Percentiles rank a stretch among this genome's conserved stretches.
These are phyloP conservation scores for Strombidium stylifer DNA, from an alignment of 73 alveolate genomes.

Conservation along the genomic window DNA sequence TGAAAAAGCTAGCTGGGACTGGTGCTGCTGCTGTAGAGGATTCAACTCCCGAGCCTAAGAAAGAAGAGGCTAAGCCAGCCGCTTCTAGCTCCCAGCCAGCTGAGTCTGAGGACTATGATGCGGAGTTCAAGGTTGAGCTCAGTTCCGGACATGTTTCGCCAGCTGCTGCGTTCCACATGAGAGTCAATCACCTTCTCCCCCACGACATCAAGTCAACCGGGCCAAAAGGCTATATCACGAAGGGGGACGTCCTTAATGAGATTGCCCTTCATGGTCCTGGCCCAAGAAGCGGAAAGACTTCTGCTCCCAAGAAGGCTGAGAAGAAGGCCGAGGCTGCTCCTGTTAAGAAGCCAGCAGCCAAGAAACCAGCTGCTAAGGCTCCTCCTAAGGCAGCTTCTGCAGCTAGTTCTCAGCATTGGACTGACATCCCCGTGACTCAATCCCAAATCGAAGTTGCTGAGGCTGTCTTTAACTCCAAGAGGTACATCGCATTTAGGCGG, in stretches of 20 bases:
- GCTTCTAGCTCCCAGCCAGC: not conserved
- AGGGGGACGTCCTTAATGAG: slow-evolving; percentile 17
- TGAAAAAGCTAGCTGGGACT: not conserved
- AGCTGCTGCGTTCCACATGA: slow-evolving; percentile 21
- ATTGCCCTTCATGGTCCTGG: too few relatives aligned
- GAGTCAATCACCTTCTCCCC: slow-evolving; percentile 3
- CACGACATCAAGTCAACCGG: slow-evolving; percentile 28
- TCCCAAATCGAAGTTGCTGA: too few relatives aligned
- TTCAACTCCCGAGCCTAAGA: not conserved
- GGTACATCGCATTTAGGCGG: too few relatives aligned
- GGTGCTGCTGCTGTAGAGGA: not conserved
- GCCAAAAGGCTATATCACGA: slow-evolving; percentile 11
- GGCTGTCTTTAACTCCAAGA: too few relatives aligned
- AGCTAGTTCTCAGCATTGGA: too few relatives aligned
- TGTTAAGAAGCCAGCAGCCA: too few relatives aligned
- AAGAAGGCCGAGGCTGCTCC: too few relatives aligned
- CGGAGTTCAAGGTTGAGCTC: slow-evolving; percentile 27
- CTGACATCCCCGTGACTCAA: too few relatives aligned
- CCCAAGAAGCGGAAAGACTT: too few relatives aligned
- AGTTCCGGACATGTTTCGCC: slow-evolving; percentile 11
- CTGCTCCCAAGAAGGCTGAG: too few relatives aligned
- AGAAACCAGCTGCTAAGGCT: too few relatives aligned
- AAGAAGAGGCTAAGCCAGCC: not conserved
- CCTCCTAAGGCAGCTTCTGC: too few relatives aligned
- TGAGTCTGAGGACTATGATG: not conserved